A percentile compares a stretch with the other conserved stretches of the same genome.
Conservation (phyloP, 371 early-diverging fungal species). For the Parasitella parasitica region DNA sequence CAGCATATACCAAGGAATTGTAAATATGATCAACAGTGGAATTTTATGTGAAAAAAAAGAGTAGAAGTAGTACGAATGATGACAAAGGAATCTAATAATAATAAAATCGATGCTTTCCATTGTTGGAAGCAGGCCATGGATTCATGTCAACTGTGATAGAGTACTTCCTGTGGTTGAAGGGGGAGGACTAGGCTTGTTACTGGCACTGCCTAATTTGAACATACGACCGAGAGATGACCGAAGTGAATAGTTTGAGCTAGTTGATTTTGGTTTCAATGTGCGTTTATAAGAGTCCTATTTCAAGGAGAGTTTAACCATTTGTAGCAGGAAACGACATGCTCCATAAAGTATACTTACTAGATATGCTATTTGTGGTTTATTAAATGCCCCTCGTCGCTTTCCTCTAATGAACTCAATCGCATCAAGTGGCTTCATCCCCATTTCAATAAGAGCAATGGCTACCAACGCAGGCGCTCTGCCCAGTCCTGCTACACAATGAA, state of each 20-base stretch:
- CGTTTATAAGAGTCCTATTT: conserved; percentile 44
- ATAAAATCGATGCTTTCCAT: neutral
- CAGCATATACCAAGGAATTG: conserved; percentile 13
- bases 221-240: conserved; percentile 40
- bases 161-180: conserved; percentile 8
- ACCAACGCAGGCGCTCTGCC: conserved; percentile 76
- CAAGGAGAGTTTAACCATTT: neutral
- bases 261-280: conserved; percentile 37
- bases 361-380: conserved; percentile 78
- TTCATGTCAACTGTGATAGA: conserved; percentile 25
- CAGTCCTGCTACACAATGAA: conserved; percentile 90
- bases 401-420: conserved; percentile 77
- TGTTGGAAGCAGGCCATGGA: conserved; percentile 5
- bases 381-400: conserved; percentile 84
- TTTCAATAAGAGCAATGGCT: conserved; percentile 83
- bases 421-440: conserved; percentile 81
- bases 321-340: neutral
- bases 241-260: conserved; percentile 32
- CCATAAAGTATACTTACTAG: conserved; percentile 22
- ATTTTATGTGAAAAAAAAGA: neutral
- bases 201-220: conserved; percentile 36
- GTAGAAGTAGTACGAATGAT: conserved; percentile 6
- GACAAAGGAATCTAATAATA: neutral
- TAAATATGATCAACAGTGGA: neutral
- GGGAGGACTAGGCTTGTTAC: conserved; percentile 1